phyloP scores from a whole-genome alignment of 106 monocot species.

The Gastrodia elata region DNA sequence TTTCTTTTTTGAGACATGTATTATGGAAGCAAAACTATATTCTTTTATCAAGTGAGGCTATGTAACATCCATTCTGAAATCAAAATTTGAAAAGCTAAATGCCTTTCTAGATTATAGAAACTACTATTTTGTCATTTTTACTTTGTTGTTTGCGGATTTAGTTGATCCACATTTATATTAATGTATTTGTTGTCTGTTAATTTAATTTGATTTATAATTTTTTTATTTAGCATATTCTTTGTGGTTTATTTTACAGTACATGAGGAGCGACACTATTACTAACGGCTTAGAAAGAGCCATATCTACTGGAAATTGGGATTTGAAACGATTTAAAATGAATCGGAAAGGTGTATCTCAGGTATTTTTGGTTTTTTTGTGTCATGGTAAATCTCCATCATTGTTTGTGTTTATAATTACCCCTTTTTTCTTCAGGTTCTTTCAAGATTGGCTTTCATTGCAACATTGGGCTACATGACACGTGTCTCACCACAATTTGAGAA shows the following conservation, averaged over 20 bases:
- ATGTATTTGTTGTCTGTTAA: no score
- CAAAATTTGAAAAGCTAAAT: not conserved
- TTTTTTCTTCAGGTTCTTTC: slow-evolving; percentile 51
- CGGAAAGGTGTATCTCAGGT: slow-evolving; percentile 88
- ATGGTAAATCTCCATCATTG: not conserved
- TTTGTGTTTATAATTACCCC: not conserved
- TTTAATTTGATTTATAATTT: not conserved
- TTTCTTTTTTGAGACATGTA: not conserved
- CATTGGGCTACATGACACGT: slow-evolving; percentile 90
- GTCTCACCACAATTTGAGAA: slow-evolving; percentile 96
- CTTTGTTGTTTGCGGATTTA: not conserved
- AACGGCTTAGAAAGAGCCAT: slow-evolving; percentile 75
- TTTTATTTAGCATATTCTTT: not conserved
- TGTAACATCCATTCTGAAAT: not conserved
- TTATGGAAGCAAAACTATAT: not conserved
- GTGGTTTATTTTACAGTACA: slow-evolving; percentile 24
- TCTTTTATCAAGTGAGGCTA: not conserved
- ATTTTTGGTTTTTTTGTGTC: not conserved
- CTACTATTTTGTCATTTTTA: not conserved
- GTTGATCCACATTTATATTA: not conserved
- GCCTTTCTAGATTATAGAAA: not conserved
- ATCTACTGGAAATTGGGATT: slow-evolving; percentile 96
- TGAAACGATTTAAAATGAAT: slow-evolving; percentile 91
- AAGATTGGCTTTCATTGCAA: slow-evolving; percentile 73
- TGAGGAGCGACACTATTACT: slow-evolving; percentile 33